Evolutionary conservation across 768 basidiomycete genomes (phyloP), one percentile per base, ranked within the genome.

Genomic region (Phylloporus arenicola): DNA sequence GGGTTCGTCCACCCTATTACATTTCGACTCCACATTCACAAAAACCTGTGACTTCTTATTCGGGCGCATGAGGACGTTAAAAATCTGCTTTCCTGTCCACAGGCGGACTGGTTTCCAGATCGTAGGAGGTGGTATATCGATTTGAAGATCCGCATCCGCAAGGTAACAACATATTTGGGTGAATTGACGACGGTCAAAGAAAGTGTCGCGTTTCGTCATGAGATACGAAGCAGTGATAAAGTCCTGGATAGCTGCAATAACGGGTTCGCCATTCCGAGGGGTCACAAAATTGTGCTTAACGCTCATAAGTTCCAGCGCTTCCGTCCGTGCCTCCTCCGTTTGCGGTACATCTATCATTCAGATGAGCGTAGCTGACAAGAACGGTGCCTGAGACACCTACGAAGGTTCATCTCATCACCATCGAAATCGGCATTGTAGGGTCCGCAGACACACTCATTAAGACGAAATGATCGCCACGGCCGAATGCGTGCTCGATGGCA

Each of bases 391-490:
- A 13, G 52, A 41, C 45, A 65, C 90, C 61, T 62, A 94, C 95
- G 96, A 61, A 99, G 74, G 70, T 99, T 99, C 96, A 99, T 99
- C 68, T 99, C 96, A 65, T 99, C 96, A 54, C 96, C 96, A 65
- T 99, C 96, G 57, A 99, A 99, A 75, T 99, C 96, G 43, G 96
- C 96, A 64, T 97, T 97, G 71, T 97, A 98, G 8, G 96, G 96
- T 42, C 91, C 93, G 70, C 96, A 99, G 9, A 97, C 96, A 81
- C 96, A 99, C 67, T 99, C 96, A 63, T 99, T 99, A 49, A 99
- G 72, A 29, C 96, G 80, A 74, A 99, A 97, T 1, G 96, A 89
- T 56, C 95, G 76, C 96, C 96, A 99, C 20, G 96, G 96, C 27
- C 96, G 78, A 48, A 99, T 80, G 77, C 95, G 95, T 51, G 89